Evolutionary conservation across 2,329 filamentous ascomycete species (phyloP).

Genomic region (Metarhizium brunneum): DNA sequence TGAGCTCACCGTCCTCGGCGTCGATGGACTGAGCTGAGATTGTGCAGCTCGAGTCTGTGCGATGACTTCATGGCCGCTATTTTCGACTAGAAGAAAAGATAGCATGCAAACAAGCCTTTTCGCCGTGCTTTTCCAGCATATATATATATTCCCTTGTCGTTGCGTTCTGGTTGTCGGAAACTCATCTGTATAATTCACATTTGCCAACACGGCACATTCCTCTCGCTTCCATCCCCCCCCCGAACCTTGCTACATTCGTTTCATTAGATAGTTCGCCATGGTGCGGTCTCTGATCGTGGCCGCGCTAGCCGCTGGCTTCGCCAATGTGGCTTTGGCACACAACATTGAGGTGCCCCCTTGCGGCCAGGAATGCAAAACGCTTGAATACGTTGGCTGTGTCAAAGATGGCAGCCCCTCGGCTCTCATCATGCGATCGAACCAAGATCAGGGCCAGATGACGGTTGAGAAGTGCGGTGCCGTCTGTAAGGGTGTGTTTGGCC

Average conservation of each 20-base stretch:
- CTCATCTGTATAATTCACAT: constrained; percentile 4
- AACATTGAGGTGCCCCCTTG: constrained; percentile 37
- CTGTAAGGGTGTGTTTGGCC: constrained; percentile 33
- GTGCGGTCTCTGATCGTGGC: constrained; percentile 13
- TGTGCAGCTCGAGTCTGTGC: not conserved
- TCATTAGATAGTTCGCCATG: not conserved
- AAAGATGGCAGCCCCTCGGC: constrained; percentile 25
- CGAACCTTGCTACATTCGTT: not conserved
- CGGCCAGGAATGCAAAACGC: constrained; percentile 33
- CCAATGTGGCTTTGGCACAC: constrained; percentile 26
- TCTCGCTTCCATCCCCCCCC: not conserved
- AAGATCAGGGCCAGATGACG: constrained; percentile 32
- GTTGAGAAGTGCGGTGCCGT: constrained; percentile 36
- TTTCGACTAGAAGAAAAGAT: not conserved
- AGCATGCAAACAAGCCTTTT: too few species aligned
- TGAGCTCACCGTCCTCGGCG: not conserved
- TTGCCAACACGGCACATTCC: not conserved
- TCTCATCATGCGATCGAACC: constrained; percentile 32
- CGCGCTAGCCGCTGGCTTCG: constrained; percentile 28
- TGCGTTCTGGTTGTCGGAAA: too few species aligned
- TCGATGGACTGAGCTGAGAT: not conserved
- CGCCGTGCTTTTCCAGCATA: too few species aligned
- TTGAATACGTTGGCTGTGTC: constrained; percentile 38
- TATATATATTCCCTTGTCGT: too few species aligned
- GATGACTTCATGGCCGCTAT: not conserved